phyloP scores from a whole-genome alignment of 176 grass and related monocot genomes.

The Musa troglodytarum region DNA sequence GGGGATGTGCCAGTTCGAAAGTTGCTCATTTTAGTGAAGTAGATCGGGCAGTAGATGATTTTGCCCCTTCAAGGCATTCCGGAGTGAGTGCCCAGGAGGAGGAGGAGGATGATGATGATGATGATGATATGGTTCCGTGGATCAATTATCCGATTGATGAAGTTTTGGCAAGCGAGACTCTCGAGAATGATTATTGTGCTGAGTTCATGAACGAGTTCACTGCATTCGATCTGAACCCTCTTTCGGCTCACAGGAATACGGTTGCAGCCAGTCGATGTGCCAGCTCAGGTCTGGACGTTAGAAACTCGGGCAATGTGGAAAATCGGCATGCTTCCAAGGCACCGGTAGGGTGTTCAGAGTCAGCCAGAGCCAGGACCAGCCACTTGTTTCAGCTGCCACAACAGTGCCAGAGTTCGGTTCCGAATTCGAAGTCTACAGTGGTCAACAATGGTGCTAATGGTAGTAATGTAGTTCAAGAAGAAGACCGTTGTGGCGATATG shows the following conservation, averaged over 20 bases:
- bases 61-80: not conserved
- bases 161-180: slow-evolving; percentile 1
- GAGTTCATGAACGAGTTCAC: slow-evolving; percentile 23
- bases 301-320: not conserved
- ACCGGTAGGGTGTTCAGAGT: not conserved
- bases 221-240: not conserved
- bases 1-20: not conserved
- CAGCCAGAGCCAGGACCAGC: not conserved
- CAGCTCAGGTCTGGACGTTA: not conserved
- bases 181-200: slow-evolving; percentile 6
- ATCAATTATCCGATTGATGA: slow-evolving; percentile 20
- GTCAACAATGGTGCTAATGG: not conserved
- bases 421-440: not conserved
- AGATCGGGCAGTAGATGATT: not conserved
- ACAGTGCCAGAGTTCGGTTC: not conserved
- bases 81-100: not conserved
- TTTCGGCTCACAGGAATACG: not conserved
- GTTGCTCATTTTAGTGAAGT: not conserved
- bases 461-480: not conserved
- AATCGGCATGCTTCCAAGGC: slow-evolving; percentile 3
- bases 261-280: not conserved
- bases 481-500: not conserved
- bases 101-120: no score
- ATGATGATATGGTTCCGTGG: slow-evolving; percentile 23
- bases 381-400: slow-evolving; percentile 11